These are phyloP conservation scores for Fusarium agapanthi DNA, from an alignment of 2,329 filamentous ascomycete species.

Conservation along the genomic window DNA sequence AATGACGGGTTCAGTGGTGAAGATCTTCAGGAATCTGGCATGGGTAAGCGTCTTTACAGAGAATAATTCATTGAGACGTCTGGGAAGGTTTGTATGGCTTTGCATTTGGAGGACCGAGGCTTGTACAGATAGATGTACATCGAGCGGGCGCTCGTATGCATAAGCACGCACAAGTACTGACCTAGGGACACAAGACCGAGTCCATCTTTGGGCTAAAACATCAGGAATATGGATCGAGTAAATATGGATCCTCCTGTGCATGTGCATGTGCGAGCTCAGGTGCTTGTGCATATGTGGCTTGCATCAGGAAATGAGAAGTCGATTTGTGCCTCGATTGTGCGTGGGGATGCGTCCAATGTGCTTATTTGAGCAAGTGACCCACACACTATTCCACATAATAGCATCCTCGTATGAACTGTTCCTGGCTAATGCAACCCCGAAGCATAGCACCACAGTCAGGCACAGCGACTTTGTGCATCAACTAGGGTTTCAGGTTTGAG, in stretches of 20 bases:
- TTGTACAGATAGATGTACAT: not conserved
- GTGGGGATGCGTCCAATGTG: constrained; percentile 11
- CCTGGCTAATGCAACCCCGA: constrained; percentile 44
- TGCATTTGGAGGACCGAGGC: not conserved
- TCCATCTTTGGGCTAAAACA: constrained; percentile 15
- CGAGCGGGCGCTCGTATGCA: constrained; percentile 23
- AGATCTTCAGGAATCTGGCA: constrained; percentile 15
- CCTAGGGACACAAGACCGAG: constrained; percentile 13
- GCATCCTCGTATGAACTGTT: constrained; percentile 32
- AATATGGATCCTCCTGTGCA: constrained; percentile 15
- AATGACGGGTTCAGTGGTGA: constrained; percentile 23
- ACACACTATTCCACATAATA: constrained; percentile 25
- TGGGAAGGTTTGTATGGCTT: constrained; percentile 1
- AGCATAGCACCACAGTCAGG: constrained; percentile 33
- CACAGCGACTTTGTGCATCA: constrained; percentile 45
- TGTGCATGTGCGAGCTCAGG: constrained; percentile 17
- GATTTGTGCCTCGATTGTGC: constrained; percentile 42
- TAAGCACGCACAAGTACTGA: constrained; percentile 19
- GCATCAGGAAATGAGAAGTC: constrained; percentile 41
- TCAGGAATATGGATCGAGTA: not conserved
- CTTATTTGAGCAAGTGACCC: constrained; percentile 17
- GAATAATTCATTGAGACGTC: not conserved
- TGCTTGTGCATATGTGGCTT: constrained; percentile 40
- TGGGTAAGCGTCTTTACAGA: constrained; percentile 12
- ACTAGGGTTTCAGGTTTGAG: constrained; percentile 49